Evolutionary conservation across 371 early-diverging fungal species (phyloP).

Genomic region (Mortierella sp.): DNA sequence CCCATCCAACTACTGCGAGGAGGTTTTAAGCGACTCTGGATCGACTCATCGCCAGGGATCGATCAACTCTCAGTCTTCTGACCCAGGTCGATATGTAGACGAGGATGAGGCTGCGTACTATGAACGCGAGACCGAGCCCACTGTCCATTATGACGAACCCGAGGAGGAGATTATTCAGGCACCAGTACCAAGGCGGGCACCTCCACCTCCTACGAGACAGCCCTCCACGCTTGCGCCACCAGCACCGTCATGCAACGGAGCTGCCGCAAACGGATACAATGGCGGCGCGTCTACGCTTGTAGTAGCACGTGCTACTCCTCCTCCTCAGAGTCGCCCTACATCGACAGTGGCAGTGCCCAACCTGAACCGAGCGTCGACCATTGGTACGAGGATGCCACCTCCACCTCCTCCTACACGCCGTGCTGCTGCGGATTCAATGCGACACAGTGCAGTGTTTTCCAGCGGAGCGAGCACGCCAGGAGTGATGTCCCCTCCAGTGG

Average conservation of each 20-base stretch:
- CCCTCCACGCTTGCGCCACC: constrained; percentile 11
- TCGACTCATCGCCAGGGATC: constrained; percentile 41
- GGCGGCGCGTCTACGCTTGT: constrained; percentile 17
- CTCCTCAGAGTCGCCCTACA: constrained; percentile 24
- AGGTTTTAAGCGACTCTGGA: constrained; percentile 34
- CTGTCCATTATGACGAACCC: constrained; percentile 43
- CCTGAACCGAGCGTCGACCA: constrained; percentile 27
- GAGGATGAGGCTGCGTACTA: constrained; percentile 57
- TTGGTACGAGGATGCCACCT: constrained; percentile 54
- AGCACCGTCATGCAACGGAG: constrained; percentile 16
- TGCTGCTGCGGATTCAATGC: constrained; percentile 35
- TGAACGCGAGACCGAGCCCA: constrained; percentile 49
- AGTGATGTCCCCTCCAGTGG: constrained; percentile 33
- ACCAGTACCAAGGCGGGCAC: constrained; percentile 42
- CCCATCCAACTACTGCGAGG: constrained; percentile 87
- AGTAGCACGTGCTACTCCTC: constrained; percentile 42
- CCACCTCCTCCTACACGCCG: constrained; percentile 56
- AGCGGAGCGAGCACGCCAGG: constrained; percentile 17
- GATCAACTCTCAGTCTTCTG: constrained; percentile 44
- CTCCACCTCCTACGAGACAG: constrained; percentile 47
- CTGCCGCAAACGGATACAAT: constrained; percentile 13
- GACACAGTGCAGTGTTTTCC: constrained; percentile 47
- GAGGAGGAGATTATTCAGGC: constrained; percentile 42
- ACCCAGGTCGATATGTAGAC: constrained; percentile 34
- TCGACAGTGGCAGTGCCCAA: constrained; percentile 28